Evolutionary conservation across 805 yeast species (phyloP), one percentile per base, ranked within the genome.

Genomic region (Saccharomycopsis schoenii): DNA sequence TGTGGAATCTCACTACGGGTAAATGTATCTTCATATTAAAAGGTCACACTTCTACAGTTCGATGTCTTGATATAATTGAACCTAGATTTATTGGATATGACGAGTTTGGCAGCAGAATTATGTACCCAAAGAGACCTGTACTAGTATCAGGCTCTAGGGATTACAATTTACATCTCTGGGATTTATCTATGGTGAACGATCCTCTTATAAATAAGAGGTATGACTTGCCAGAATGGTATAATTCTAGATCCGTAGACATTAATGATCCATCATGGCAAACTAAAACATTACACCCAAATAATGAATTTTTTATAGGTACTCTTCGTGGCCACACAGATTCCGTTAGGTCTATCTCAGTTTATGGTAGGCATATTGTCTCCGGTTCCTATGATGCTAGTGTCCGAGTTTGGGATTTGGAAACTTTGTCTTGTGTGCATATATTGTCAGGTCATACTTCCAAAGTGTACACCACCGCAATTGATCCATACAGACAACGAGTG

Each of bases 371-470:
- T 12, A 81, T 93, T 21, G 85, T 93, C 1, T 86, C 94, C 37
- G 97, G 97, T 0, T 88, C 96, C 4, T 93, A 93, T 71, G 99
- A 93, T 73, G 80, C 86, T 58, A 88, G 89, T 0, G 89, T 92
- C 5, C 80, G 97, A 63, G 96, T 93, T 1, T 93, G 99, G 99
- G 94, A 89, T 67, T 77, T 92, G 64, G 79, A 82, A 39, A 83
- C 86, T 5, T 89, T 88, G 57, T 79, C 79, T 59, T 90, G 97
- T 70, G 80, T 82, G 58, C 85, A 83, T 72, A 83, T 86, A 11
- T 77, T 93, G 21, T 75, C 82, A 1, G 98, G 97, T 1, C 99
- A 94, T 72, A 81, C 84, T 9, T 94, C 91, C 67, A 81, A 88
- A 65, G 94, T 94, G 6, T 94, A 94, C 73, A 83, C 93, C n/a